phyloP scores from a whole-genome alignment of 2,329 filamentous ascomycete genomes.

The Aspergillus latus region DNA sequence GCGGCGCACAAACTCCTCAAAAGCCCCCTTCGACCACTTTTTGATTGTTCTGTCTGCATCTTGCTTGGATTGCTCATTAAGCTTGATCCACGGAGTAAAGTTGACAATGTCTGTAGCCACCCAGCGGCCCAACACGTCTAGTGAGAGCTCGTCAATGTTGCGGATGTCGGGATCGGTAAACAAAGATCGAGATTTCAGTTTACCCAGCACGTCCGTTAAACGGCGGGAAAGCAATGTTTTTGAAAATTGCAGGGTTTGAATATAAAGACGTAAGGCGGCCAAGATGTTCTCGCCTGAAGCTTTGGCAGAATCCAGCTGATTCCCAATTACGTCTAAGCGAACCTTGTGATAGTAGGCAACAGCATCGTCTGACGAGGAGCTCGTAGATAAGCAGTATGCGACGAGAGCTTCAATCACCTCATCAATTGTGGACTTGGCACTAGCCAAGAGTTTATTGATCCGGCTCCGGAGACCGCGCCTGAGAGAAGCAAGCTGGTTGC shows the following conservation, averaged over 20 bases:
- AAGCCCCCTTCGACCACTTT: slow-evolving; percentile 63
- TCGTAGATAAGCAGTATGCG: slow-evolving; percentile 79
- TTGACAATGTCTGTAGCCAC: slow-evolving; percentile 78
- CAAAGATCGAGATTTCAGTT: slow-evolving; percentile 68
- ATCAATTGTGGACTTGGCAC: slow-evolving; percentile 43
- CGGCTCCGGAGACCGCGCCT: slow-evolving; percentile 65
- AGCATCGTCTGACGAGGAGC: slow-evolving; percentile 75
- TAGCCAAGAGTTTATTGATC: slow-evolving; percentile 57
- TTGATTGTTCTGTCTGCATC: slow-evolving; percentile 62
- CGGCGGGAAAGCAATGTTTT: slow-evolving; percentile 72
- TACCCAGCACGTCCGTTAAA: slow-evolving; percentile 67
- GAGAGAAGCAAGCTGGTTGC: slow-evolving; percentile 62
- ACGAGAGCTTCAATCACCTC: slow-evolving; percentile 70
- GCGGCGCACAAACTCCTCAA: slow-evolving; percentile 61
- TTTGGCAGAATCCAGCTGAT: slow-evolving; percentile 57
- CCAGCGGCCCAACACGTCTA: slow-evolving; percentile 78
- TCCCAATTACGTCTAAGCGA: slow-evolving; percentile 66
- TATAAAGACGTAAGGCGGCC: slow-evolving; percentile 69
- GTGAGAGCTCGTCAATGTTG: slow-evolving; percentile 65
- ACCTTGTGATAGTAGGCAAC: slow-evolving; percentile 75
- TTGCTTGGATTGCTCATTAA: slow-evolving; percentile 68
- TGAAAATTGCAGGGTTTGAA: slow-evolving; percentile 73
- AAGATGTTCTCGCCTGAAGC: slow-evolving; percentile 57
- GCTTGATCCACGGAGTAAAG: slow-evolving; percentile 83
- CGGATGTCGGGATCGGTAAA: slow-evolving; percentile 69